A percentile compares a stretch with the other conserved stretches of the same genome.
phyloP scores from a whole-genome alignment of 2,329 filamentous ascomycete genomes.

The Zymoseptoria brevis region DNA sequence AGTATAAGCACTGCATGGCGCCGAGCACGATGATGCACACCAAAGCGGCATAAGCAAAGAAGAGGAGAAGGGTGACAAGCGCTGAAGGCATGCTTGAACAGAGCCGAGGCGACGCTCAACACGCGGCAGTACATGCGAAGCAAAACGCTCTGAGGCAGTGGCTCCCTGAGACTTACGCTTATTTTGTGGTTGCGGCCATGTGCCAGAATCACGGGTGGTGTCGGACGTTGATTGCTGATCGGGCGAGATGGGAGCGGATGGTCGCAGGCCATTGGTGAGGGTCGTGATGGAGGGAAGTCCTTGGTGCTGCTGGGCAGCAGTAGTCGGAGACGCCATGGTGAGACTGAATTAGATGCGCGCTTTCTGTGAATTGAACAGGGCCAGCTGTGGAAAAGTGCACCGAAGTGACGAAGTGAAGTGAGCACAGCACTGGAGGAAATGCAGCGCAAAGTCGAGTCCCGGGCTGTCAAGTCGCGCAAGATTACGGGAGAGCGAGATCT shows the following conservation, averaged over 20 bases:
- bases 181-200: conserved; percentile 31
- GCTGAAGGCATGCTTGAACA: neutral
- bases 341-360: neutral
- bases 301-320: conserved; percentile 14
- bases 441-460: neutral
- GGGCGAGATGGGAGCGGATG: conserved; percentile 23
- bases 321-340: conserved; percentile 22
- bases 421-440: neutral
- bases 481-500: neutral
- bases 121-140: neutral
- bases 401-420: neutral
- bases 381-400: neutral
- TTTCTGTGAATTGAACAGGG: neutral
- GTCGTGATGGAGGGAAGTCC: conserved; percentile 31
- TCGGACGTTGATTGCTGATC: conserved; percentile 25
- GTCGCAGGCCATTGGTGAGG: conserved; percentile 30
- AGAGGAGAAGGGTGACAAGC: neutral
- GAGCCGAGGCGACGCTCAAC: neutral
- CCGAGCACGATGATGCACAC: neutral
- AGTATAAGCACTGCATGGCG: conserved; percentile 1
- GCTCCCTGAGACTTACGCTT: conserved; percentile 28
- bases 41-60: neutral
- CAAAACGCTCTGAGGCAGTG: neutral
- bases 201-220: conserved; percentile 31
- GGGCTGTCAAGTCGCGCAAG: neutral